Evolutionary conservation across 768 basidiomycete genomes (phyloP), one percentile per base, ranked within the genome.

Genomic region (Lactifluus piperatus): DNA sequence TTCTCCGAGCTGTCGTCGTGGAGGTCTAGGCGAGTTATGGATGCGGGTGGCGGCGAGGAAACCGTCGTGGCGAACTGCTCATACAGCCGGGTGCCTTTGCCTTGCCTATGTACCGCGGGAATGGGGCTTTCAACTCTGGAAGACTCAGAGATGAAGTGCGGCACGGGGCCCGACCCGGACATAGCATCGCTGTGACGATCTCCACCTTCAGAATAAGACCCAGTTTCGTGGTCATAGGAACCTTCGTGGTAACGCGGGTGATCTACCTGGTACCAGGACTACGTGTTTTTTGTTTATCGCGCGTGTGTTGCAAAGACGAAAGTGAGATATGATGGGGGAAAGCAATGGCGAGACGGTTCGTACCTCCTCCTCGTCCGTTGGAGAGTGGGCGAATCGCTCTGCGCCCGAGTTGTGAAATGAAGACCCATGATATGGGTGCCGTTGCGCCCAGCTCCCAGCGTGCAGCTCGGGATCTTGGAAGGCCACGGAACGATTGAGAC

Each of bases 231-330:
- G 32, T 26, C 56, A 26, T 24, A 49, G 18, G 57, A 32, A 3
- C 36, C 30, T 6, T 36, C 45, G n/a, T 44, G 34, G 20, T 50
- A 34, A 11, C 43, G 43, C 16, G 61, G 29, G 14, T 36, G 56
- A 6, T 64, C 54, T 13, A 63, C 56, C 1, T 10, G 55, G 44
- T 63, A 44, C 63, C 63, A 62, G 34, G 63, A 62, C 63, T n/a
- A n/a, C n/a, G n/a, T n/a, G n/a, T n/a, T n/a, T 34, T 64, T 44
- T 49, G 22, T 2, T 58, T 14, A 52, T 3, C 30, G 3, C 36
- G 39, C 29, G 29, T 34, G 10, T 16, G 13, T 26, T 27, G 22
- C 14, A 10, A 13, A 14, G 27, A 18, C n/a, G 14, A 34, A 14
- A 37, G 14, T 13, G 13, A 13, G 47, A 32, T 24, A 46, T 8